Conservation (phyloP, 208 protist species). For the Angomonas deanei region DNA sequence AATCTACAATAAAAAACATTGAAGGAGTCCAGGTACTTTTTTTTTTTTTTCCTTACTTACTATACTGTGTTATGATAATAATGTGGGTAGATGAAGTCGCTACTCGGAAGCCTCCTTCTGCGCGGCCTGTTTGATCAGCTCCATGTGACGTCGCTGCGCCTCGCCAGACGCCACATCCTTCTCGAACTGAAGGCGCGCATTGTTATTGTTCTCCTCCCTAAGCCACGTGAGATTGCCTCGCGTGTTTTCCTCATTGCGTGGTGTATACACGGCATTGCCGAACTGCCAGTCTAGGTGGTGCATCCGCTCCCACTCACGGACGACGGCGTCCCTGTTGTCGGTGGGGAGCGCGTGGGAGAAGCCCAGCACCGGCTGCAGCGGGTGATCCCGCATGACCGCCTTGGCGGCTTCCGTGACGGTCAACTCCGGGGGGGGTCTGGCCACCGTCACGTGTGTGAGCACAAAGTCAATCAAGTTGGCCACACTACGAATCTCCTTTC, state of each 20-base stretch:
- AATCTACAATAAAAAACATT: neutral
- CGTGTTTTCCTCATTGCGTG: conserved; percentile 56
- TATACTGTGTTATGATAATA: neutral
- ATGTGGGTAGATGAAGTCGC: neutral
- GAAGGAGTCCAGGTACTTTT: neutral
- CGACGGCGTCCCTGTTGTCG: conserved; percentile 64
- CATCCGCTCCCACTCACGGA: conserved; percentile 86
- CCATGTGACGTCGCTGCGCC: conserved; percentile 64
- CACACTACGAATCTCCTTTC: conserved; percentile 79
- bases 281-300: conserved; percentile 91
- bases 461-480: conserved; percentile 81
- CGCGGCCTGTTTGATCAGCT: conserved; percentile 45
- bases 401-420: conserved; percentile 55
- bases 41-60: neutral
- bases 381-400: conserved; percentile 53
- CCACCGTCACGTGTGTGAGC: conserved; percentile 70
- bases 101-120: neutral
- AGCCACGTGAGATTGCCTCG: conserved; percentile 86
- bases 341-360: conserved; percentile 80
- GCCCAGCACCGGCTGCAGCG: conserved; percentile 82
- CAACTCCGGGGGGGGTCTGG: conserved; percentile 22
- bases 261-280: conserved; percentile 83
- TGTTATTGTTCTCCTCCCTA: conserved; percentile 66
- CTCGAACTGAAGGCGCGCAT: conserved; percentile 44
- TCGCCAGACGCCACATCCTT: conserved; percentile 52